These are phyloP conservation scores for Penicillium fuscoglaucum DNA, from an alignment of 2,329 filamentous ascomycete genomes.

Conservation along the genomic window DNA sequence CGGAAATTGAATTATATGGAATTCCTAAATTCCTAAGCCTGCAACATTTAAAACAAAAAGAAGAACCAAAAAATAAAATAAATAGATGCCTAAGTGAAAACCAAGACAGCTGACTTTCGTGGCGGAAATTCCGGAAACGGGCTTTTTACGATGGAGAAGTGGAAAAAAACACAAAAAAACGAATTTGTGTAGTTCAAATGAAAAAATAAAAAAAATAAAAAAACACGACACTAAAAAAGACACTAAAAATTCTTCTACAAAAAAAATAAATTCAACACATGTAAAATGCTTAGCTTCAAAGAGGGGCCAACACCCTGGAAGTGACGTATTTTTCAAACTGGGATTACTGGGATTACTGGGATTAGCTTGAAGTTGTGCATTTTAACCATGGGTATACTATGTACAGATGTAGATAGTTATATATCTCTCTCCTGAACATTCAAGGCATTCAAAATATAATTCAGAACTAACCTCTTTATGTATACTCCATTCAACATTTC, in stretches of 20 bases:
- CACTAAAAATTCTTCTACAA: background rate
- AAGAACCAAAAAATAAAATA: background rate
- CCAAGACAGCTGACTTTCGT: background rate
- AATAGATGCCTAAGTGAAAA: background rate
- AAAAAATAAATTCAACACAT: background rate
- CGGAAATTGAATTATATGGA: constrained; percentile 17
- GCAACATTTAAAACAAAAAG: background rate
- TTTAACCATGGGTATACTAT: too few relatives aligned
- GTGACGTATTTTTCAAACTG: constrained; percentile 17
- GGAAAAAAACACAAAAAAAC: background rate
- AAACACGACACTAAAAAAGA: background rate
- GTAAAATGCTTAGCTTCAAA: constrained; percentile 10
- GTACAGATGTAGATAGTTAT: too few relatives aligned
- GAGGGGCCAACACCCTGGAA: background rate
- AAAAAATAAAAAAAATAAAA: background rate
- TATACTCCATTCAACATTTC: background rate
- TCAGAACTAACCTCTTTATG: background rate
- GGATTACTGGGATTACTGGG: background rate
- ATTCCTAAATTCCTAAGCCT: background rate
- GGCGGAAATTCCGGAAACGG: constrained; percentile 7
- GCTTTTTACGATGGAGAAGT: background rate
- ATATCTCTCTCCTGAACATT: background rate
- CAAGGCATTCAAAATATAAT: background rate
- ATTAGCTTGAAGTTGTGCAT: too few relatives aligned
- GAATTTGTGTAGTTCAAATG: background rate